Evolutionary conservation across 768 basidiomycete species (phyloP).

Genomic region (Tubosaeta sp.): DNA sequence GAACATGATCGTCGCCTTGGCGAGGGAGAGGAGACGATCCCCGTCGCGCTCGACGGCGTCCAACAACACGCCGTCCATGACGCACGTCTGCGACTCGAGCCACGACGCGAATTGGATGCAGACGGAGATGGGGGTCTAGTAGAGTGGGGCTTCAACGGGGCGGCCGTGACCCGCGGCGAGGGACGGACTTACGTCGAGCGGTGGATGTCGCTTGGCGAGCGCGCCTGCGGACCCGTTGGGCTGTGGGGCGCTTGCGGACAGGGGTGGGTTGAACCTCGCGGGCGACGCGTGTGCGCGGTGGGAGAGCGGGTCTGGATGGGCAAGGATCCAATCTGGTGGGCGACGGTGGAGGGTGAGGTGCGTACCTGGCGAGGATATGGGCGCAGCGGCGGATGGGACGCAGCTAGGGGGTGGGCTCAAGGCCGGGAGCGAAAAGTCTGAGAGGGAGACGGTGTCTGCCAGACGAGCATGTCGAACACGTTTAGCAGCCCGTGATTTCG

Average conservation of each 20-base stretch:
- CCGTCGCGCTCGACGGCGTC: conserved; percentile 25
- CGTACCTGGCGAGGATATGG: conserved; percentile 8
- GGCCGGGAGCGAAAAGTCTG: too few relatives aligned
- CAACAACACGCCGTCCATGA: background rate
- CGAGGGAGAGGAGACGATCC: conserved; percentile 12
- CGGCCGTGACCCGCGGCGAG: too few relatives aligned
- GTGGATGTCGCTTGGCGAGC: background rate
- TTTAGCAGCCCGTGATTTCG: background rate
- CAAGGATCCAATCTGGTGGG: background rate
- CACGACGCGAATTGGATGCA: conserved; percentile 16
- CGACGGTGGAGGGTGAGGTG: background rate
- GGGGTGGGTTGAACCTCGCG: background rate
- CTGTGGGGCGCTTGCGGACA: background rate
- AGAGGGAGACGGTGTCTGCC: background rate
- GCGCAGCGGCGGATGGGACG: too few relatives aligned
- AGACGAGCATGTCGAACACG: background rate
- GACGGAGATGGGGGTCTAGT: conserved; percentile 4
- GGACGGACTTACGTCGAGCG: conserved; percentile 10
- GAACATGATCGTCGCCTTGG: conserved; percentile 15
- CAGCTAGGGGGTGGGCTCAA: too few relatives aligned
- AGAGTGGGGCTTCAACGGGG: too few relatives aligned
- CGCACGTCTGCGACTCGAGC: conserved; percentile 11
- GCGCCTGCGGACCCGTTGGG: background rate
- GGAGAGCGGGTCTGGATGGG: background rate
- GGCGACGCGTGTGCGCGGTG: too few relatives aligned